Evolutionary conservation across 163 green algal genomes (phyloP).

Genomic region (Volvox carteri): DNA sequence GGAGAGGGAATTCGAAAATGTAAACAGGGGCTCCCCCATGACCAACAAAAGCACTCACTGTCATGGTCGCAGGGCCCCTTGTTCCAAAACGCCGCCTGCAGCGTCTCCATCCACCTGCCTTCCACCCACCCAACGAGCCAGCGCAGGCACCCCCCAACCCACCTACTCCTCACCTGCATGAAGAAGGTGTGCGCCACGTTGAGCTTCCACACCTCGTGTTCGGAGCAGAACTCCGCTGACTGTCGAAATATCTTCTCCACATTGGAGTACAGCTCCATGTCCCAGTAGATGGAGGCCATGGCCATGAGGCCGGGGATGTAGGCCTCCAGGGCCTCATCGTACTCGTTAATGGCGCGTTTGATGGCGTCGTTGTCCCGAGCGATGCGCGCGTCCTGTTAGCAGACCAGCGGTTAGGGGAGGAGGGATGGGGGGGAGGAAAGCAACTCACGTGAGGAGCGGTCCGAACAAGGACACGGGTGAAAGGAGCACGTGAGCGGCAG

Average conservation of each 20-base stretch:
- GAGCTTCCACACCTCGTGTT: slow-evolving; percentile 90
- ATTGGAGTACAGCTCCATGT: slow-evolving; percentile 82
- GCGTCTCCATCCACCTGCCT: too few species aligned
- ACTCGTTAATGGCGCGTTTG: slow-evolving; percentile 84
- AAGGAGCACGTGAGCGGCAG: too few species aligned
- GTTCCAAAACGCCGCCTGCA: too few species aligned
- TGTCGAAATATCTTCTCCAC: slow-evolving; percentile 83
- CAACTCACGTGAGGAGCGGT: too few species aligned
- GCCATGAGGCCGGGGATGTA: slow-evolving; percentile 92
- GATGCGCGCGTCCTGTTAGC: slow-evolving; percentile 77
- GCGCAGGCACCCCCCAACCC: background rate
- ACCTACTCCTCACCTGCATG: slow-evolving; percentile 76
- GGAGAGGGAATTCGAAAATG: too few species aligned
- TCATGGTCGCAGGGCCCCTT: too few species aligned
- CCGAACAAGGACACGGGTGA: too few species aligned
- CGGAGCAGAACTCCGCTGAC: slow-evolving; percentile 88
- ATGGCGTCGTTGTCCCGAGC: slow-evolving; percentile 82
- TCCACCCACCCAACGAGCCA: background rate
- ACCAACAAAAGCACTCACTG: too few species aligned
- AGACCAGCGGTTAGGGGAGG: background rate
- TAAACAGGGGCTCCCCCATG: too few species aligned
- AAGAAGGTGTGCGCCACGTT: slow-evolving; percentile 93
- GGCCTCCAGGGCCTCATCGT: slow-evolving; percentile 88
- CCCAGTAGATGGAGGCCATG: slow-evolving; percentile 89
- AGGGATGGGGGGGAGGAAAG: background rate